phyloP scores from a whole-genome alignment of 257 asterid species.

The Fraxinus americana region DNA sequence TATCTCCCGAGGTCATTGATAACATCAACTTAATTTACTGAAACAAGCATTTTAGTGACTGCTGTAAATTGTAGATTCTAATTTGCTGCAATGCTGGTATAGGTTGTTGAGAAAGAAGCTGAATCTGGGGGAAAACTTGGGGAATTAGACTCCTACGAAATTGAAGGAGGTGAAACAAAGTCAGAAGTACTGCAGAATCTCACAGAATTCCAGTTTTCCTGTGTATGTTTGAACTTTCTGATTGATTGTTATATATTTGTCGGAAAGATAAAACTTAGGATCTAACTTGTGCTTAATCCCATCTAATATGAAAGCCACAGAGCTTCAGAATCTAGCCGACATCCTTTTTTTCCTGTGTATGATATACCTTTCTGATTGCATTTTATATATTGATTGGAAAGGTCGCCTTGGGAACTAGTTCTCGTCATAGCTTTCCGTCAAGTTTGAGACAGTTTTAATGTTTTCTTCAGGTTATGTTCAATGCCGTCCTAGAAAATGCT shows the following conservation, averaged over 20 bases:
- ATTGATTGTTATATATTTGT: not conserved
- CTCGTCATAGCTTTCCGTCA: not conserved
- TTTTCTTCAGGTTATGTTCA: constrained; percentile 77
- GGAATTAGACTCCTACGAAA: constrained; percentile 83
- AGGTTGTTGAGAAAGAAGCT: constrained; percentile 90
- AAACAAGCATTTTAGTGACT: not conserved
- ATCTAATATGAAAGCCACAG: not conserved
- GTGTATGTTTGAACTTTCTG: constrained; percentile 51
- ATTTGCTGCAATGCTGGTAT: constrained; percentile 26
- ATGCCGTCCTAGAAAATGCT: constrained; percentile 91
- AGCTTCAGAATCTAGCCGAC: not conserved
- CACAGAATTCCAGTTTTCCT: constrained; percentile 86
- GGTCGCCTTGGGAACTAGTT: not conserved
- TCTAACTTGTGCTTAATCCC: not conserved
- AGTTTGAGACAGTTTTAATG: not conserved
- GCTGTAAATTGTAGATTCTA: constrained; percentile 21
- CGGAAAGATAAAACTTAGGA: constrained; percentile 18
- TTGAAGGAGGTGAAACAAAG: constrained; percentile 98
- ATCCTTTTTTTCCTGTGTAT: not conserved
- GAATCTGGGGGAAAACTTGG: constrained; percentile 96
- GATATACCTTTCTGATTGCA: not conserved
- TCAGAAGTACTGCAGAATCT: constrained; percentile 95
- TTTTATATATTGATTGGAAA: not conserved
- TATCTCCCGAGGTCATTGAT: constrained; percentile 88
- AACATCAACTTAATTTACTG: constrained; percentile 21